Evolutionary conservation across 1,284 basidiomycete species (phyloP), one percentile per base, ranked within the genome.

Genomic region (Anthracocystis setariae): DNA sequence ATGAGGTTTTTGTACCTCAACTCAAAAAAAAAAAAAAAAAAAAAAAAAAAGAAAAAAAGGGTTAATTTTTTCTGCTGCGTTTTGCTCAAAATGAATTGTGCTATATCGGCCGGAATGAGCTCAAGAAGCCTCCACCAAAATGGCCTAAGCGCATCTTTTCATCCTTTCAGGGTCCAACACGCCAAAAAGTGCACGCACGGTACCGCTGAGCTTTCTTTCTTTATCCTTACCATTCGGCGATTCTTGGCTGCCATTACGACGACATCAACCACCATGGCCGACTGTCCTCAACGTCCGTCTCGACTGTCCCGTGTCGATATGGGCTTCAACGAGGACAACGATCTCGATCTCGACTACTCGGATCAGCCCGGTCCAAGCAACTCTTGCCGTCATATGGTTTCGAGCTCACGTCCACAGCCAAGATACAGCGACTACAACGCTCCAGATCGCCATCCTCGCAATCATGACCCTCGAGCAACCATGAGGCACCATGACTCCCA

Each of bases 291-390:
- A 2, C 37, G 59, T n/a, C 65, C 49, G 13, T 57, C 49, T 18
- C 57, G 57, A 9, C 52, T 46, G 1, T 29, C 57, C 10, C 57
- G 64, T 1, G 23, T 61, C 49, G 46, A 61, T n/a, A 23, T 67
- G 13, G 64, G 53, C 18, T 38, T 23, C 10, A 37, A 60, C 20
- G n/a, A 29, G 5, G 29, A 29, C 29, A 45, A 66, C 35, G 47
- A 51, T 21, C 35, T 39, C 33, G 63, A 67, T 3, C 58, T 67
- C 42, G 64, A 61, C 53, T 67, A 67, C 42, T 67, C 64, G n/a
- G 53, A 49, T 21, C 53, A 57, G 35, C 25, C 58, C 32, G 64
- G 57, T 39, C 58, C 64, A 2, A 67, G 64, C 64, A 56, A 60
- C 8, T 44, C 49, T 25, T 46, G 44, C 17, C 52, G 52, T 18